Conservation (phyloP, 2,329 filamentous ascomycete genomes). For the Scytalidium sp. region DNA sequence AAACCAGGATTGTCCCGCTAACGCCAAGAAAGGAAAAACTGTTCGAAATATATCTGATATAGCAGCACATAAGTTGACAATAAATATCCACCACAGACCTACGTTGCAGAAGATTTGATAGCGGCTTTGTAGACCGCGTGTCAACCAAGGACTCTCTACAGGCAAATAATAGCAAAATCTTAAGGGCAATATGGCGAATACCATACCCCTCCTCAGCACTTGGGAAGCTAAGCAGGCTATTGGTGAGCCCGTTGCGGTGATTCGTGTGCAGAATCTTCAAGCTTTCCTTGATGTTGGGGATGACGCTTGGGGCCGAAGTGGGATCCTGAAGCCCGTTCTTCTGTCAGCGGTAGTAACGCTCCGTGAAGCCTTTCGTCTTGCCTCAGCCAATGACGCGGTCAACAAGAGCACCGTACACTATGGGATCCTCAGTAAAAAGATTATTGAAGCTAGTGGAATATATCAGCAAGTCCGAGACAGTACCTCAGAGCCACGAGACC, state of each 20-base stretch:
- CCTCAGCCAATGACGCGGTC: constrained; percentile 58
- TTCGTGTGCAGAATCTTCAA: constrained; percentile 62
- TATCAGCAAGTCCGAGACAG: background rate
- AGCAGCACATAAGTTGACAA: too few relatives aligned
- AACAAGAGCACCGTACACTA: constrained; percentile 74
- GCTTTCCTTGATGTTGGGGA: constrained; percentile 41
- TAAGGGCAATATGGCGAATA: too few relatives aligned
- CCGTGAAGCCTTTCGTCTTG: constrained; percentile 50
- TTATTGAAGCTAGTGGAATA: constrained; percentile 41
- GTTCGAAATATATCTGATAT: too few relatives aligned
- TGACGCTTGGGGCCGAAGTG: constrained; percentile 65
- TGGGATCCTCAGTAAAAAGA: constrained; percentile 64
- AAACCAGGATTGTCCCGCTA: too few relatives aligned
- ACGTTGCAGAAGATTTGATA: too few relatives aligned
- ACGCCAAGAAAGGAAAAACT: too few relatives aligned
- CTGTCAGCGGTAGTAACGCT: constrained; percentile 60
- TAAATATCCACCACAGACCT: too few relatives aligned
- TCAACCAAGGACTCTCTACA: too few relatives aligned
- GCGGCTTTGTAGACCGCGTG: too few relatives aligned
- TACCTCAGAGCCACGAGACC: constrained; percentile 1
- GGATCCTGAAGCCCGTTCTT: constrained; percentile 58
- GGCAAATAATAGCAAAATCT: too few relatives aligned
- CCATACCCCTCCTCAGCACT: background rate
- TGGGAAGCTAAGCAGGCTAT: constrained; percentile 9
- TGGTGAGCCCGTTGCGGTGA: constrained; percentile 46